Base-by-base conservation (phyloP, 805 yeast species). In the Lachancea fermentati region DNA sequence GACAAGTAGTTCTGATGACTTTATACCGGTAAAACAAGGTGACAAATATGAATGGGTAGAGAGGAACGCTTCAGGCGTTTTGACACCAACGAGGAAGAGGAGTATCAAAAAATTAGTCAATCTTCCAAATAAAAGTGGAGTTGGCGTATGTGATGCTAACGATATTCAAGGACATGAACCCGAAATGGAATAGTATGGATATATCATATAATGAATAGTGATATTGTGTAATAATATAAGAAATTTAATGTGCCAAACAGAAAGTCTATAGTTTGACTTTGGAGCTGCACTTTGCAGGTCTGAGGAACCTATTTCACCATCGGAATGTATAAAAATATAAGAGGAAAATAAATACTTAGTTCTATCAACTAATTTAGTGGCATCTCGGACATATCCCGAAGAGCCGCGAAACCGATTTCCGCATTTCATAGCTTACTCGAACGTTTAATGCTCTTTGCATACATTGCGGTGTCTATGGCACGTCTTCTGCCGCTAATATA, bases 401-500 rank as follows among this genome's bases (percentile, higher is more conserved):
- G n/a, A n/a, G n/a, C n/a, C n/a, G n/a, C n/a, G n/a, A n/a, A n/a
- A n/a, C n/a, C n/a, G n/a, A n/a, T n/a, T n/a, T n/a, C n/a, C n/a
- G n/a, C n/a, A n/a, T n/a, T n/a, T 17, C 40, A 43, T 24, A 43
- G 25, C 19, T 43, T 43, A 30, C 32, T 32, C 16, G 19, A 25
- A 11, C 46, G 37, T 49, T 66, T 71, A 42, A 72, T 48, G 47
- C 71, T 75, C 39, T 62, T 64, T 12, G 71, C 85, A 58, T 77
- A 83, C 36, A 71, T 67, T 19, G 93, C 89, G 15, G 95, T 85
- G 37, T 81, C 94, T 42, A 71, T 72, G 3, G 95, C 95, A 63
- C 94, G 79, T 68, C 97, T 81, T 65, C 95, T 78, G 19, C 94
- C 97, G 55, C 84, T 89, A 13, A 89, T 73, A 57, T 83, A 89